These are phyloP conservation scores for Suillus plorans DNA, from an alignment of 768 basidiomycete species.

Conservation along the genomic window DNA sequence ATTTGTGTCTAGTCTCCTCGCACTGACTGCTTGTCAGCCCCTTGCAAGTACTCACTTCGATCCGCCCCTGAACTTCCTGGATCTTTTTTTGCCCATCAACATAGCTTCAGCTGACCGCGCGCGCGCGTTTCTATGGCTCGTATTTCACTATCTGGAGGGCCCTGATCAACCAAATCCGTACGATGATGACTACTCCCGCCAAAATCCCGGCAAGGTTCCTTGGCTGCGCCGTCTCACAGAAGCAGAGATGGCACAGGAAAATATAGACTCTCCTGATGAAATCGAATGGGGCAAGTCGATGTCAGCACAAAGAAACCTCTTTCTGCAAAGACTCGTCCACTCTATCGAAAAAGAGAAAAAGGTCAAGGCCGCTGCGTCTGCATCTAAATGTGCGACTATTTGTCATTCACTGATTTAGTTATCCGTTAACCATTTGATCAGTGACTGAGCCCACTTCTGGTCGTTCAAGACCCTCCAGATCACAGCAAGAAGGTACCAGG, in stretches of 20 bases:
- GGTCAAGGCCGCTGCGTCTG: conserved; percentile 37
- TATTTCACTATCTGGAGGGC: conserved; percentile 79
- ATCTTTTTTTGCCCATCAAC: conserved; percentile 79
- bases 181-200: conserved; percentile 60
- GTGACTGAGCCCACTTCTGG: conserved; percentile 23
- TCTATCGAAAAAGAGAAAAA: conserved; percentile 53
- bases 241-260: conserved; percentile 61
- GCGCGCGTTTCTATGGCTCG: conserved; percentile 77
- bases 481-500: conserved; percentile 22
- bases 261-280: conserved; percentile 78
- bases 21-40: conserved; percentile 39
- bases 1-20: conserved; percentile 9
- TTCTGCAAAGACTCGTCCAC: conserved; percentile 68
- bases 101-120: conserved; percentile 75
- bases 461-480: conserved; percentile 26
- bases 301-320: conserved; percentile 68
- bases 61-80: conserved; percentile 70
- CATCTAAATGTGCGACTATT: conserved; percentile 25
- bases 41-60: conserved; percentile 73
- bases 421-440: conserved; percentile 9
- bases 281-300: conserved; percentile 75
- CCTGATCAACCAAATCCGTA: conserved; percentile 69
- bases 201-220: conserved; percentile 64
- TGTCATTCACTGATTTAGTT: not conserved
- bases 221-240: conserved; percentile 53